phyloP scores from a whole-genome alignment of 2,329 filamentous ascomycete species.

The Achaetomium macrosporum region DNA sequence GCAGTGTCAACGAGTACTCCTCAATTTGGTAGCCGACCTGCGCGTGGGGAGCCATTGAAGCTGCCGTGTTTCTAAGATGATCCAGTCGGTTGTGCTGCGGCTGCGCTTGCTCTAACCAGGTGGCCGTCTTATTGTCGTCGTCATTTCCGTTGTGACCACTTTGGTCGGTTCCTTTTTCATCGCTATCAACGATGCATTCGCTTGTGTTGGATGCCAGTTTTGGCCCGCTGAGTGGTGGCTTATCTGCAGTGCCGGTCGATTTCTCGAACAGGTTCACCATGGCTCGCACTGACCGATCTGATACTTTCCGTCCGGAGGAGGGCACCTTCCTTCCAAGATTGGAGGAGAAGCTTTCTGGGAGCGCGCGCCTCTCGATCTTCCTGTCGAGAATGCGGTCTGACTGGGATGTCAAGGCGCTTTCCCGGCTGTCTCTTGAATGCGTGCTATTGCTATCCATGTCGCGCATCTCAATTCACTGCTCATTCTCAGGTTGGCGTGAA shows the following conservation, averaged over 20 bases:
- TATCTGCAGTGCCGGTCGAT: background rate
- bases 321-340: slow-evolving; percentile 21
- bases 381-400: slow-evolving; percentile 20
- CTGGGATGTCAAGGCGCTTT: background rate
- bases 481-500: background rate
- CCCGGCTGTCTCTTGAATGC: background rate
- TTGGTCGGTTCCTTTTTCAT: background rate
- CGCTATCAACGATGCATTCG: background rate
- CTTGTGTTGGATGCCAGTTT: background rate
- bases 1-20: slow-evolving; percentile 30
- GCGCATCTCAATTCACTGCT: background rate
- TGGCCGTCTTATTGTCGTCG: background rate
- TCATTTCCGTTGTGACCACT: background rate
- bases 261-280: slow-evolving; percentile 12
- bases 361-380: slow-evolving; percentile 21
- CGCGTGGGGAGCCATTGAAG: background rate
- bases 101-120: background rate
- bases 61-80: background rate
- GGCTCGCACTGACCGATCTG: slow-evolving; percentile 7
- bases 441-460: background rate
- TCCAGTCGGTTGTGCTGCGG: background rate
- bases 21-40: slow-evolving; percentile 18
- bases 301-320: background rate
- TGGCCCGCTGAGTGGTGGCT: background rate
- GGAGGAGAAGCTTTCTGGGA: slow-evolving; percentile 29